A percentile compares a stretch with the other conserved stretches of the same genome.
These are phyloP conservation scores for Cyclotella cryptica DNA, from an alignment of 108 stramenopile species.

Conservation along the genomic window DNA sequence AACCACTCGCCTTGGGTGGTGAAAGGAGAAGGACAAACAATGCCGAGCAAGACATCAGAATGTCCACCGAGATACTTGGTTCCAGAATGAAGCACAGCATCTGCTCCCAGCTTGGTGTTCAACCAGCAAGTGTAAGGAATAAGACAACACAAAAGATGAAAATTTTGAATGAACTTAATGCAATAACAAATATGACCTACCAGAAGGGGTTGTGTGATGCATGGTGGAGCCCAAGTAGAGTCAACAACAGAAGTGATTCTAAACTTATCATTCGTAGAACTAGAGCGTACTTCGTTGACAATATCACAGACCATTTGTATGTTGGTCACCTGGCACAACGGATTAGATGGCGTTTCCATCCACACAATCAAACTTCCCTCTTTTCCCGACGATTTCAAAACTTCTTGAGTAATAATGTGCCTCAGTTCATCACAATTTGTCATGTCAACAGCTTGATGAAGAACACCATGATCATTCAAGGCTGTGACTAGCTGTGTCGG, in stretches of 20 bases:
- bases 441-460: constrained; percentile 62
- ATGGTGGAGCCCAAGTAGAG: constrained; percentile 87
- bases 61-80: constrained; percentile 94
- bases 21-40: constrained; percentile 69
- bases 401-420: constrained; percentile 31
- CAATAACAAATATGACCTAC: constrained; percentile 17
- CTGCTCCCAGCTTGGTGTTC: constrained; percentile 65
- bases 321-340: constrained; percentile 79
- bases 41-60: constrained; percentile 85
- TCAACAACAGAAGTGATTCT: constrained; percentile 82
- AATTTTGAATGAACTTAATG: neutral
- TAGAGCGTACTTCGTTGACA: constrained; percentile 18
- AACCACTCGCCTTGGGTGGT: constrained; percentile 60
- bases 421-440: constrained; percentile 35
- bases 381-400: constrained; percentile 14
- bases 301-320: constrained; percentile 60
- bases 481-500: constrained; percentile 65
- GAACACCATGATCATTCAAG: constrained; percentile 64
- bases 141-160: neutral
- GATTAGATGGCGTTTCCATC: constrained; percentile 95
- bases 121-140: neutral
- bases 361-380: constrained; percentile 73
- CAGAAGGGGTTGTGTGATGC: constrained; percentile 74
- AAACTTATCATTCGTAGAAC: neutral
- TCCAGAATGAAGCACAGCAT: constrained; percentile 81